Base-by-base conservation (phyloP, 139 green algal species). In the Chlorella sp. region DNA sequence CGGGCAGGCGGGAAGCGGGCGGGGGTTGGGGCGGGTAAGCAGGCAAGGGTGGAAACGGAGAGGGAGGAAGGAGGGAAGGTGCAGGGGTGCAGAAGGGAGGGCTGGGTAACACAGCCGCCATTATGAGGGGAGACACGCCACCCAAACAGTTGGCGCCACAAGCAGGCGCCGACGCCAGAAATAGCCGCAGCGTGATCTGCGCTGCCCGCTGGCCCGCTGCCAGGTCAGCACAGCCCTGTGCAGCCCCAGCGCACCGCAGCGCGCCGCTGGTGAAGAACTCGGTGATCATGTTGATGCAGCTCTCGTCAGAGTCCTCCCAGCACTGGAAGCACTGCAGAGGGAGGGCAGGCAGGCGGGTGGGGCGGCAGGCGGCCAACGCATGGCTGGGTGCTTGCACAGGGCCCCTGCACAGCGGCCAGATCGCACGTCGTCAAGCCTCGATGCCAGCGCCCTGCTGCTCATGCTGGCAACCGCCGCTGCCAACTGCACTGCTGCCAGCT, bases 181-280 rank as follows among this genome's bases (percentile, higher is more conserved):
- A n/a, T 1, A 42, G 69, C 28, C 24, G 69, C 69, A 37, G 26
- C 69, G 22, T 34, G 69, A 21, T 14, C 48, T 5, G 30, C 30
- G 30, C 69, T 2, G 30, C 69, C 69, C 15, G 69, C 69, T 2
- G 69, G 28, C 26, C 15, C 15, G 22, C 64, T 26, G 64, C 64
- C 64, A 73, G 21, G 11, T 26, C 64, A 30, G 11, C 64, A 73
- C 64, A n/a, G 22, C 69, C 22, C n/a, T 24, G n/a, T n/a, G 32
- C 36, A 32, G 81, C 18, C 34, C 19, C 37, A 69, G 80, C 81
- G 42, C 84, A 88, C 84, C 97, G 93, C 89, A 99, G 91, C 87
- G 98, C 98, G 86, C 97, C 97, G 4, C 92, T 96, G 12, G 97
- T 98, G 94, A 99, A 98, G 71, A 97, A 96, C 94, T 99, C 97